Base-by-base conservation (phyloP, 257 asterid genomes). In the Petunia axillaris region DNA sequence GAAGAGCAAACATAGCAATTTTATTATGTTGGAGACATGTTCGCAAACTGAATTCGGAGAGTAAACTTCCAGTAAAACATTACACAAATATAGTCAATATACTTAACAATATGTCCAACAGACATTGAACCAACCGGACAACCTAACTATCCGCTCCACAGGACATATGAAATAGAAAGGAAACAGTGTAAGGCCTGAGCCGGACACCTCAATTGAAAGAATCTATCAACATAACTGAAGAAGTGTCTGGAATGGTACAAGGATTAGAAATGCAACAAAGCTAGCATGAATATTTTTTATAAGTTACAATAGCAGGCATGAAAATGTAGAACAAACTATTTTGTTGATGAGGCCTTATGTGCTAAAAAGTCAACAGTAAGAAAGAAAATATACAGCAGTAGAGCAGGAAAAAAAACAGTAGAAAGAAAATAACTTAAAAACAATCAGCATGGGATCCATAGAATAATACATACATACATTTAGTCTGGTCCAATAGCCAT, bases 241-340 rank as follows among this genome's bases (percentile, higher is more conserved):
- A n/a, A 66, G 44, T 65, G 52, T 14, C 73, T 64, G 53, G 50
- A 67, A 67, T n/a, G 4, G 76, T 41, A 67, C 76, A 67, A 67
- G 75, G 36, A 41, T 3, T 41, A 14, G 13, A 38, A 66, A 14
- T 41, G 75, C 8, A 66, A 3, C 52, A 41, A 66, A 66, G 53
- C 74, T 7, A 66, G 75, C 35, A 67, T 25, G 75, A 67, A 67
- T 67, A 41, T 66, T n/a, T 37, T 66, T 41, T 15, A 41, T 40
- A 48, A 8, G 38, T 4, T 15, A 25, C 75, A 41, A 41, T 67
- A 67, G 35, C 54, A 52, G 57, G 57, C 57, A 52, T 52, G 11
- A 52, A 14, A 8, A 52, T 52, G 57, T 52, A 52, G 57, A 52
- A 52, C 57, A 41, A 67, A 67, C 54, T 15, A 0, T 40, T 40